phyloP scores from a whole-genome alignment of 805 yeast species.

The Ogataea trehaloabstinens region DNA sequence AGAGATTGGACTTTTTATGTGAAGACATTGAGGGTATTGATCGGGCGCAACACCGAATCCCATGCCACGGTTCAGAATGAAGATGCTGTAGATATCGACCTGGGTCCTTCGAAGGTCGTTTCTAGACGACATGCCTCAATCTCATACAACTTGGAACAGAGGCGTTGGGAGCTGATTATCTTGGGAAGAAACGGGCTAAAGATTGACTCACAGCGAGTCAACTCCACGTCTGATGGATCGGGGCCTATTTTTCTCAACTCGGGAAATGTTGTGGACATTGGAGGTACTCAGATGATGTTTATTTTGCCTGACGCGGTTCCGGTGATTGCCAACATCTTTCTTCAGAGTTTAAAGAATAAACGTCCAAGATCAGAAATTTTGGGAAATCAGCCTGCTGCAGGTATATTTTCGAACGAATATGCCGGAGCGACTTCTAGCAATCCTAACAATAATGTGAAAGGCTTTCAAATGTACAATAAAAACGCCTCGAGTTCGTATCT shows the following conservation, averaged over 20 bases:
- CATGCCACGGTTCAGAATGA: conserved; percentile 19
- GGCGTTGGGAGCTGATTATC: conserved; percentile 84
- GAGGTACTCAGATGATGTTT: conserved; percentile 99
- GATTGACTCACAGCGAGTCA: conserved; percentile 66
- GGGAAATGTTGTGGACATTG: conserved; percentile 91
- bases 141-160: conserved; percentile 65
- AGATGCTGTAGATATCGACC: conserved; percentile 67
- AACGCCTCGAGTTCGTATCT: conserved; percentile 15
- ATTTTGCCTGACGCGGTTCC: conserved; percentile 91
- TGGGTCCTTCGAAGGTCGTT: conserved; percentile 98
- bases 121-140: conserved; percentile 87
- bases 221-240: conserved; percentile 36
- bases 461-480: conserved; percentile 56
- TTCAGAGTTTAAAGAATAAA: conserved; percentile 34
- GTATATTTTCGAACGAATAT: conserved; percentile 16
- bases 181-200: conserved; percentile 92
- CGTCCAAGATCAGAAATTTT: conserved; percentile 21
- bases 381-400: conserved; percentile 8
- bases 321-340: conserved; percentile 49
- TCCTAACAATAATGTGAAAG: conserved; percentile 33
- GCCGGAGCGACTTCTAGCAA: conserved; percentile 2
- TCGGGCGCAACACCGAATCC: conserved; percentile 80
- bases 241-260: conserved; percentile 59
- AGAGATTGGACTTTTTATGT: conserved; percentile 92
- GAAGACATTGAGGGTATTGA: conserved; percentile 66